Base-by-base conservation (phyloP, 2,329 filamentous ascomycete species). In the Phymatotrichopsis omnivora region DNA sequence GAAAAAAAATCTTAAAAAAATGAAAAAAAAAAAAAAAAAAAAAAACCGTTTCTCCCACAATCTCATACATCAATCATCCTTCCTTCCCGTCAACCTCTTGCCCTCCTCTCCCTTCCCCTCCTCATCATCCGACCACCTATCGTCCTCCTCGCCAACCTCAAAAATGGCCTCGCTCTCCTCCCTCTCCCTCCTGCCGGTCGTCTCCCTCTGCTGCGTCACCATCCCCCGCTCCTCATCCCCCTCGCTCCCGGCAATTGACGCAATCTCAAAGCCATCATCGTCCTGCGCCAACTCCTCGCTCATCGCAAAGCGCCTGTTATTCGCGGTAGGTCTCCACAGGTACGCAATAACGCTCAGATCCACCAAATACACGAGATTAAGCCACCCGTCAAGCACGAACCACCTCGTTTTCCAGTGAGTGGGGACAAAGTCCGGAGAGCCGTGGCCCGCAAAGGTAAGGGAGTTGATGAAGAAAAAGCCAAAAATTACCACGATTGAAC, bases 271-370 rank as follows among this genome's bases (percentile, higher is more conserved):
- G 27, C 91, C 91, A 61, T 96, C 89, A 58, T 98, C 91, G 59
- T 98, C 91, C 74, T 96, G 91, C 2, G 91, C 89, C 61, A 98
- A 81, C 72, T 98, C 91, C 60, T 98, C 91, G 67, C 85, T 93
- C 91, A 98, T 98, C 52, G 91, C 91, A 60, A 98, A 98, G 46
- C 91, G 78, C 58, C 87, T 76, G 67, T 98, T 98, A 67, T 98
- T 96, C 41, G 83, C 86, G 17, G 89, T 96, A 5, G 91, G 91
- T 36, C 91, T 75, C 91, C 91, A 98, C 42, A 98, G 73, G 64
- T 96, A 98, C 17, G 91, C 86, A 55, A 98, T 76, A 65, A 89
- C 95, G 43, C 78, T 79, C 20, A 98, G 85, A 60, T 98, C 89
- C 49, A 83, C 84, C 53, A 98, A 77, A 66, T 96, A 98, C 12